A percentile compares a stretch with the other conserved stretches of the same genome.
Conservation (phyloP, 371 early-diverging fungal genomes). For the Circinella minor region DNA sequence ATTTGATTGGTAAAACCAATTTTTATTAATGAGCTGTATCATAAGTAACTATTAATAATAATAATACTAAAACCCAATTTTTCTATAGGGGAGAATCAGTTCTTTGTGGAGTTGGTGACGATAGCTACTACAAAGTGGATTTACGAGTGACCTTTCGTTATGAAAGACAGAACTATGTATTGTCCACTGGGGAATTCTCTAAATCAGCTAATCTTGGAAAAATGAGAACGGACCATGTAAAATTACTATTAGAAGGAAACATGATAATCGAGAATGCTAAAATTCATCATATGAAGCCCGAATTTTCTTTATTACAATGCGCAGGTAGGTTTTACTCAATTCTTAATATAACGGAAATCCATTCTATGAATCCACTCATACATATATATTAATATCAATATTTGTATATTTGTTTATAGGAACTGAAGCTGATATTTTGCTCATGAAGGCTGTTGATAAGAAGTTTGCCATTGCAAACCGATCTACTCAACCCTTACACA, state of each 20-base stretch:
- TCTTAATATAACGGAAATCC: neutral
- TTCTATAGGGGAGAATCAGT: slow-evolving; percentile 4
- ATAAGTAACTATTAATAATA: slow-evolving; percentile 2
- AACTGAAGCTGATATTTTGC: slow-evolving; percentile 4
- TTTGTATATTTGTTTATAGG: slow-evolving; percentile 3
- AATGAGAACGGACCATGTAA: neutral
- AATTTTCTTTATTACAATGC: slow-evolving; percentile 3
- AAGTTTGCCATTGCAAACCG: slow-evolving; percentile 1
- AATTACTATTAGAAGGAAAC: slow-evolving; percentile 6
- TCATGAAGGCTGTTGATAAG: slow-evolving; percentile 2
- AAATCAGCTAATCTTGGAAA: slow-evolving; percentile 6
- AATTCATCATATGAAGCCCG: neutral
- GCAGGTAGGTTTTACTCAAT: slow-evolving; percentile 1
- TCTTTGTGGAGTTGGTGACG: slow-evolving; percentile 4
- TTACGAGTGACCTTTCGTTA: neutral
- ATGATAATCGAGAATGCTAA: slow-evolving; percentile 1
- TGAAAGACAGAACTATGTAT: slow-evolving; percentile 1
- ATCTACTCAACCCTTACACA: neutral
- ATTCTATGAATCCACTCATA: slow-evolving; percentile 2
- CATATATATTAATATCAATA: neutral
- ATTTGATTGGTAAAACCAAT: neutral
- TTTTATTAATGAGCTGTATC: slow-evolving; percentile 3
- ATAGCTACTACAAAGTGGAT: slow-evolving; percentile 6
- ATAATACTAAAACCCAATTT: neutral
- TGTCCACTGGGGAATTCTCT: slow-evolving; percentile 1